Base-by-base conservation (phyloP, 495 filamentous ascomycete species). In the Pseudoneurospora amorphoporcata region DNA sequence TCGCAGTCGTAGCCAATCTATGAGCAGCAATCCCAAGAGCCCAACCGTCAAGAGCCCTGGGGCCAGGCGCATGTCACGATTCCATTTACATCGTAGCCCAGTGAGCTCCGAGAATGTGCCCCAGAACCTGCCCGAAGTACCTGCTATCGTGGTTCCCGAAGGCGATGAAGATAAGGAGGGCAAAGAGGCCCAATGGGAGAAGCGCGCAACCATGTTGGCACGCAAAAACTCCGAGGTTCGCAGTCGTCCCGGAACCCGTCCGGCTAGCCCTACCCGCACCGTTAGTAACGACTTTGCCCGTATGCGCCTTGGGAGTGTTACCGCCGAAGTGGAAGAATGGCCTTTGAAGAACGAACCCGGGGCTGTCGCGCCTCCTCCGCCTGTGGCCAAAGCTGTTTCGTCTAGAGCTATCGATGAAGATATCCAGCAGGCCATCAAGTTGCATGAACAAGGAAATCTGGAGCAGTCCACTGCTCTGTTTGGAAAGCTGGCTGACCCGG, bases 341-440 rank as follows among this genome's bases (percentile, higher is more conserved):
- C 53, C 53, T 9, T 65, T 65, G 29, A 65, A 35, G 29, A 65
- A 8, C 74, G 70, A 42, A 39, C 7, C 37, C 19, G 39, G 40
- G 39, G 29, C 37, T 32, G 53, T 68, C 39, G 39, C 70, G 41
- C 45, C 70, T 38, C 40, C 77, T 72, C 68, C 68, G 70, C 69
- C 75, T 73, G 73, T 73, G 75, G 71, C 68, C 70, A 81, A 77
- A 69, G 77, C 77, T 8, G 83, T 86, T 8, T 86, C 82, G 35
- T 82, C 81, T 69, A 83, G 87, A 77, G 79, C 77, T 39, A 84
- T 83, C 71, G 87, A 98, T 86, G 87, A 90, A 39, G 90, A 92
- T 82, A 97, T 99, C 71, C 94, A 97, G 82, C 90, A 95, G 81
- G 95, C 96, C n/a, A 98, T 99, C 81, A 86, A 90, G 76, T 86